Percentiles rank a stretch among this genome's conserved stretches.
These are phyloP conservation scores for Aspergillus sp. DNA, from an alignment of 2,329 filamentous ascomycete species.

Conservation along the genomic window DNA sequence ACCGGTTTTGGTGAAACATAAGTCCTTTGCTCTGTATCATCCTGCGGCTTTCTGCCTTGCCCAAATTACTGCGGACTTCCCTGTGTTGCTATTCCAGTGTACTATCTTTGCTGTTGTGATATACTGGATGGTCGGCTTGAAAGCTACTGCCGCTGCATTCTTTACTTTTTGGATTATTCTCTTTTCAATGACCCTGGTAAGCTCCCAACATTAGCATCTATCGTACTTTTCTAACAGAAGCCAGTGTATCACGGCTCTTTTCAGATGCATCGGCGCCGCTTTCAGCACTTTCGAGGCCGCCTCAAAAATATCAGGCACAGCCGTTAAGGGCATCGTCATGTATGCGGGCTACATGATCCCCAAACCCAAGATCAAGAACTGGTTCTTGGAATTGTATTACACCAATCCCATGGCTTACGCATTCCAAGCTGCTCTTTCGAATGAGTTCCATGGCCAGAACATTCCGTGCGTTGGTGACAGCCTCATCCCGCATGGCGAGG, in stretches of 20 bases:
- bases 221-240: slow-evolving; percentile 6
- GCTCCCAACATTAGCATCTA: slow-evolving; percentile 6
- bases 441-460: slow-evolving; percentile 29
- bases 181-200: slow-evolving; percentile 49
- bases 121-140: slow-evolving; percentile 63
- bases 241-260: slow-evolving; percentile 55
- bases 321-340: slow-evolving; percentile 30
- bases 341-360: slow-evolving; percentile 43
- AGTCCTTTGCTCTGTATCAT: slow-evolving; percentile 57
- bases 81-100: slow-evolving; percentile 58
- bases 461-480: slow-evolving; percentile 32
- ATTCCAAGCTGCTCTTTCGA: slow-evolving; percentile 30
- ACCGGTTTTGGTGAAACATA: slow-evolving; percentile 58
- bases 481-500: slow-evolving; percentile 27
- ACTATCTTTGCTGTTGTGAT: slow-evolving; percentile 56
- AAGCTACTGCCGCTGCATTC: slow-evolving; percentile 52
- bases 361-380: slow-evolving; percentile 47
- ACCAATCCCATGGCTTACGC: slow-evolving; percentile 34
- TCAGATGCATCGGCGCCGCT: slow-evolving; percentile 53
- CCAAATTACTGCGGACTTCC: slow-evolving; percentile 48
- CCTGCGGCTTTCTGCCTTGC: slow-evolving; percentile 42
- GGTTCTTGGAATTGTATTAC: slow-evolving; percentile 45
- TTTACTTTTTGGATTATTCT: slow-evolving; percentile 60
- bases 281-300: slow-evolving; percentile 57
- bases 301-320: slow-evolving; percentile 48